Conservation (phyloP, 257 asterid genomes). For the Forsythia viridissima region DNA sequence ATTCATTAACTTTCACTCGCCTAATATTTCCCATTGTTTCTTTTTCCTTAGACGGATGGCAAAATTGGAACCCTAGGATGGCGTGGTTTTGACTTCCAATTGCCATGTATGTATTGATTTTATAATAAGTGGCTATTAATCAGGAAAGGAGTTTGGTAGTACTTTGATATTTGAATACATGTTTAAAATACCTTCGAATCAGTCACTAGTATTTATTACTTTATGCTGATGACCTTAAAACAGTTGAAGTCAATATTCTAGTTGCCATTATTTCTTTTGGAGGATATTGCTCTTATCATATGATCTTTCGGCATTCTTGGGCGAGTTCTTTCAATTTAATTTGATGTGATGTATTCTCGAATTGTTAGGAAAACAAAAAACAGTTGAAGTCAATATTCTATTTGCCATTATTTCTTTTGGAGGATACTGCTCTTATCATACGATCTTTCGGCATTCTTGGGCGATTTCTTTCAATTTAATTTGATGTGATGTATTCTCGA, state of each 20-base stretch:
- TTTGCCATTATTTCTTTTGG: neutral
- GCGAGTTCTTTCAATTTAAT: conserved; percentile 30
- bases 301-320: conserved; percentile 58
- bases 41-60: neutral
- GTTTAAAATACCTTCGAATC: too few species aligned
- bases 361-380: neutral
- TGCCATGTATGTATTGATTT: neutral
- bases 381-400: too few species aligned
- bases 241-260: too few species aligned
- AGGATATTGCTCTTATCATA: neutral
- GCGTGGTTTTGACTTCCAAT: neutral
- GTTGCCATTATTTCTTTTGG: neutral
- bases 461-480: conserved; percentile 30
- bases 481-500: neutral
- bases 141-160: too few species aligned
- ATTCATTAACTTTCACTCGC: neutral
- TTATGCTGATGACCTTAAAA: neutral
- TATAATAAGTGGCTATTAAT: too few species aligned
- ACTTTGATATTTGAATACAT: too few species aligned
- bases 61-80: neutral
- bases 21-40: neutral
- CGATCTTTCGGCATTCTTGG: conserved; percentile 58
- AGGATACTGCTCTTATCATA: neutral
- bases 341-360: neutral
- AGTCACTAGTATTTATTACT: neutral